These are phyloP conservation scores for Leishmania braziliensis DNA, from an alignment of 208 protist species.

Conservation along the genomic window DNA sequence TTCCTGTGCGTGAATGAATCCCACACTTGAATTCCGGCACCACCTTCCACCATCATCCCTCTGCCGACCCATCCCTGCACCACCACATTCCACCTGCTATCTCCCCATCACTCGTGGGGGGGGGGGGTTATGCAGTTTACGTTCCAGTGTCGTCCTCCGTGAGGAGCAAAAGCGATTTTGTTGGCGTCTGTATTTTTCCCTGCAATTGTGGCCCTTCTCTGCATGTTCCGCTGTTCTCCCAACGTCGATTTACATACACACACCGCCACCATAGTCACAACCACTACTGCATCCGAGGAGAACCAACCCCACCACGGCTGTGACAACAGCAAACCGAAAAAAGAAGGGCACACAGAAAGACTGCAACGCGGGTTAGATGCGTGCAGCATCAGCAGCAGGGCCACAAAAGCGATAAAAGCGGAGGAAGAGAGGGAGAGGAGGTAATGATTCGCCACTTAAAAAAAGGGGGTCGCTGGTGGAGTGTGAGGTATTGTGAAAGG, in stretches of 20 bases:
- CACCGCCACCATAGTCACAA: background rate
- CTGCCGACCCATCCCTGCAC: background rate
- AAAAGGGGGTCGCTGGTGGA: background rate
- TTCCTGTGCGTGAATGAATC: background rate
- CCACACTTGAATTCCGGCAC: background rate
- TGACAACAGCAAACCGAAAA: background rate
- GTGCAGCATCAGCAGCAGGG: conserved; percentile 4
- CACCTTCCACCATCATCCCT: background rate
- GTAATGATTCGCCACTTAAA: background rate
- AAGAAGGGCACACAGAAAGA: background rate
- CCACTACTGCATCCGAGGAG: background rate
- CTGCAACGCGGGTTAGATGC: background rate
- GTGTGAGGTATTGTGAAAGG: background rate
- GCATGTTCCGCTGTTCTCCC: background rate
- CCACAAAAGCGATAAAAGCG: background rate
- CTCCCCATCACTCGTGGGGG: background rate
- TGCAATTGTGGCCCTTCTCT: background rate
- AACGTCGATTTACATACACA: background rate
- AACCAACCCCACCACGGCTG: background rate
- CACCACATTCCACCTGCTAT: background rate
- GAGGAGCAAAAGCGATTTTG: background rate
- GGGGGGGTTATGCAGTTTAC: background rate
- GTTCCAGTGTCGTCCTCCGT: background rate
- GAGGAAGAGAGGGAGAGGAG: background rate
- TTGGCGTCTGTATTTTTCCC: background rate